These are phyloP conservation scores for Rachicladosporium sp. DNA, from an alignment of 2,329 filamentous ascomycete genomes.

Conservation along the genomic window DNA sequence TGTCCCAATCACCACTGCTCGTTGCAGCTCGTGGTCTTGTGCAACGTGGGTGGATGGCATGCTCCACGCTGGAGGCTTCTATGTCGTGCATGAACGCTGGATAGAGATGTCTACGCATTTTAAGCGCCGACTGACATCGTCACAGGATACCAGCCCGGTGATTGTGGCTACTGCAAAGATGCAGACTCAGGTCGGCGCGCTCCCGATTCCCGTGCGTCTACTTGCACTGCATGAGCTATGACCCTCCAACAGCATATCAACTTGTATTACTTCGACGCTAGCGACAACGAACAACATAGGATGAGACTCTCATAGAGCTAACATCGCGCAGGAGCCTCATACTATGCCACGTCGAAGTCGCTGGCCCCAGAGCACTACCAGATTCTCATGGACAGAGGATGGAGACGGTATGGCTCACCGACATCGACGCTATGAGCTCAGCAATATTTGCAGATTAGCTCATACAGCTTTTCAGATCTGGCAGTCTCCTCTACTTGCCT, in stretches of 20 bases:
- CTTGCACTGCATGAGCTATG: too few relatives aligned
- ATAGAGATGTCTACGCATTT: too few relatives aligned
- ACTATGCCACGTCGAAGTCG: conserved; percentile 52
- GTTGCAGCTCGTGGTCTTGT: conserved; percentile 12
- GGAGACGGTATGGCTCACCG: conserved; percentile 53
- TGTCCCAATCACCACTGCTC: conserved; percentile 11
- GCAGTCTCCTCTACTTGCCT: conserved; percentile 60
- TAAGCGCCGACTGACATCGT: too few relatives aligned
- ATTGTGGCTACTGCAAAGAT: conserved; percentile 40
- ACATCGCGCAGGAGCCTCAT: conserved; percentile 49
- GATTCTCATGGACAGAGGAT: conserved; percentile 58
- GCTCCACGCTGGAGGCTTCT: too few relatives aligned
- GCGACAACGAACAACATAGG: too few relatives aligned
- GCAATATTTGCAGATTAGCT: too few relatives aligned
- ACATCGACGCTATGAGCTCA: too few relatives aligned
- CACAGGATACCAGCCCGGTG: conserved; percentile 35
- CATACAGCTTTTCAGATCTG: too few relatives aligned
- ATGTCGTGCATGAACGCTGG: too few relatives aligned
- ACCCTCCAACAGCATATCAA: too few relatives aligned
- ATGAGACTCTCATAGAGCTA: not conserved
- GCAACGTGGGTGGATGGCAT: too few relatives aligned
- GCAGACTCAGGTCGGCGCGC: conserved; percentile 34
- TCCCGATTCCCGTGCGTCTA: conserved; percentile 36
- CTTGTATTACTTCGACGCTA: too few relatives aligned
- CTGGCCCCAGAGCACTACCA: conserved; percentile 60